A percentile compares a stretch with the other conserved stretches of the same genome.
phyloP scores from a whole-genome alignment of 441 rosid genomes.

The Euphorbia celastroides region DNA sequence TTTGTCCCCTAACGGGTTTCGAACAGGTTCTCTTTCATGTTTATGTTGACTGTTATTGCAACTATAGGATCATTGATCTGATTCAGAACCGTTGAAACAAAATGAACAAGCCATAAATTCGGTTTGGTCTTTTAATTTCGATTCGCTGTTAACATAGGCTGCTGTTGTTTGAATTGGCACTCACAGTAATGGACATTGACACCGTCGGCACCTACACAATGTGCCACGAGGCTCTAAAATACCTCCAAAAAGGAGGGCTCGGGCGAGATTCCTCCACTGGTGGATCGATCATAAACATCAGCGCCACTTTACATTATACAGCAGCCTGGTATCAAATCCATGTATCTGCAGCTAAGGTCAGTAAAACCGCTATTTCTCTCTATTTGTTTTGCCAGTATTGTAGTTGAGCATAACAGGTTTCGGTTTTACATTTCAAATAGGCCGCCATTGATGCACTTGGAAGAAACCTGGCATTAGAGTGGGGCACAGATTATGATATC shows the following conservation, averaged over 20 bases:
- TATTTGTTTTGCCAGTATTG: not conserved
- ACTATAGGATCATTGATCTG: not conserved
- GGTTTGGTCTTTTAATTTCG: too few relatives aligned
- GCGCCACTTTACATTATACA: conserved; percentile 82
- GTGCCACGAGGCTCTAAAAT: conserved; percentile 72
- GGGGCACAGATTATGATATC: conserved; percentile 80
- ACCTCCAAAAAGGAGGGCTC: conserved; percentile 72
- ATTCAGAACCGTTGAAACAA: not conserved
- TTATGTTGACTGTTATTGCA: not conserved
- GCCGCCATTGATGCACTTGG: conserved; percentile 81
- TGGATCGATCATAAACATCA: conserved; percentile 72
- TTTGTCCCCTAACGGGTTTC: conserved; percentile 84
- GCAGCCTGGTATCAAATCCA: conserved; percentile 94
- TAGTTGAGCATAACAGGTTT: not conserved
- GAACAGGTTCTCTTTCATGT: conserved; percentile 50
- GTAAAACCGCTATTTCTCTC: not conserved
- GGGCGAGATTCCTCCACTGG: conserved; percentile 48
- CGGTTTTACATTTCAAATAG: conserved; percentile 26
- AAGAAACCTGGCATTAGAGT: conserved; percentile 82
- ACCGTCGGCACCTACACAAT: conserved; percentile 85
- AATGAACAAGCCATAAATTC: not conserved
- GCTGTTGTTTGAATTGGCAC: not conserved
- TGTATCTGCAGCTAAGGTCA: conserved; percentile 93
- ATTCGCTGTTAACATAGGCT: not conserved
- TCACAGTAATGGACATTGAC: conserved; percentile 82